A percentile compares a stretch with the other conserved stretches of the same genome.
These are phyloP conservation scores for Saturnispora gosingensis DNA, from an alignment of 805 yeast species.

Conservation along the genomic window DNA sequence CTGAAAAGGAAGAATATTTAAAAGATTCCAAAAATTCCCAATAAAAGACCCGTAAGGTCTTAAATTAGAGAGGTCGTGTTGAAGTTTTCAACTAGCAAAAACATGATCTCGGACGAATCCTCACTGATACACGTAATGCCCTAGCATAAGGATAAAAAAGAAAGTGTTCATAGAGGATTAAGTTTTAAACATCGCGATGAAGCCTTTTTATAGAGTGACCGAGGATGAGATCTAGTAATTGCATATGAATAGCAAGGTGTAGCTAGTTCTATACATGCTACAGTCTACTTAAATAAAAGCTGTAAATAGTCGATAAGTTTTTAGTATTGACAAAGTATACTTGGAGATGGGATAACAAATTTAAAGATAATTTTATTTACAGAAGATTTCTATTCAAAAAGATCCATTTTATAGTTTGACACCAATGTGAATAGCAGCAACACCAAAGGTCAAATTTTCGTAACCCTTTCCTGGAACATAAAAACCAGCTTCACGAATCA, in stretches of 20 bases:
- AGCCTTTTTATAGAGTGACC: background rate
- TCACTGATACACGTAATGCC: constrained; percentile 99
- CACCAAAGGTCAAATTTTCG: constrained; percentile 89
- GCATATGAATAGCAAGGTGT: too few relatives aligned
- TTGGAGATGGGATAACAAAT: background rate
- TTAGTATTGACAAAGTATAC: background rate
- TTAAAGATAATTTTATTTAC: background rate
- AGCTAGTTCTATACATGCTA: too few relatives aligned
- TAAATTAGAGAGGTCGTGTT: constrained; percentile 68
- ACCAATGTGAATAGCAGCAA: constrained; percentile 93
- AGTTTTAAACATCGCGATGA: background rate
- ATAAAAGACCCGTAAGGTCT: constrained; percentile 32
- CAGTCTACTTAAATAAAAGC: too few relatives aligned
- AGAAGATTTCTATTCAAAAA: background rate
- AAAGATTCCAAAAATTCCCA: constrained; percentile 69
- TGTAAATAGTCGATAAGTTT: too few relatives aligned
- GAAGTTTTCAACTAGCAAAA: constrained; percentile 99
- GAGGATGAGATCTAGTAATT: too few relatives aligned
- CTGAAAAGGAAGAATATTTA: background rate
- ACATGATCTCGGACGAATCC: constrained; percentile 99
- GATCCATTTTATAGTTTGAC: constrained; percentile 52
- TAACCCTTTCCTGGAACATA: constrained; percentile 85
- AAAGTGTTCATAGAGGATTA: background rate
- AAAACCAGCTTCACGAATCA: constrained; percentile 95
- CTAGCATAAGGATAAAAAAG: constrained; percentile 88